Base-by-base conservation (phyloP, 495 filamentous ascomycete genomes). In the Lepidopterella palustris region DNA sequence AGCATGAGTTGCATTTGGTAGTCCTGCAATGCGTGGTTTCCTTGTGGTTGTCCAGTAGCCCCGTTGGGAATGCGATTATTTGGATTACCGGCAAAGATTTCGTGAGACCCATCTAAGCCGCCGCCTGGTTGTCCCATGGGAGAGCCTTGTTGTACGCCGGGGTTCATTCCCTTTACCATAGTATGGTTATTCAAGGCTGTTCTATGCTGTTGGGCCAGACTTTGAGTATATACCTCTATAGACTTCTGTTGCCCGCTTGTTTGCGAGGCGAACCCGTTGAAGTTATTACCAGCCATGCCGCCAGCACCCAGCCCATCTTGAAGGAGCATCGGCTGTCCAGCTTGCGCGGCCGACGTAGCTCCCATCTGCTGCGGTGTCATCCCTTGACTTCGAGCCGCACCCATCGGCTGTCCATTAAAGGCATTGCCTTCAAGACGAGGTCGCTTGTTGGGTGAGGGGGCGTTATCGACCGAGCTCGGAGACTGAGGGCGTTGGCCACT, bases 1-100 rank as follows among this genome's bases (percentile, higher is more conserved):
- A 98, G 73, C 93, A 97, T 97, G 70, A 98, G 78, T 69, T 98
- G 93, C 93, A 97, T 96, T 76, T 98, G 93, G 73, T 98, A 97
- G 72, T 97, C 95, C 71, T 97, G 92, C 55, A 98, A 79, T 35
- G 95, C 95, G 72, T 96, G 92, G 68, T 93, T 96, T 70, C 90
- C 90, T 52, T 82, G 80, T 59, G 72, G 72, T 54, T 76, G 78
- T 11, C 70, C 70, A 40, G 79, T 75, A 70, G 79, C 77, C 60
- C 80, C 81, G 48, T 59, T 25, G 40, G 54, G 56, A 50, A 64
- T 79, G 74, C 32, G 79, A 64, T 58, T 62, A 29, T 61, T 29
- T 10, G 9, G 67, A 67, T 79, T 81, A 55, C 79, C 73, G 60
- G 81, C 81, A 72, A 90, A 95, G 70, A 83, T 47, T 3, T 59